Evolutionary conservation across 2,329 filamentous ascomycete species (phyloP).

Genomic region (Myrmaecium sp.): DNA sequence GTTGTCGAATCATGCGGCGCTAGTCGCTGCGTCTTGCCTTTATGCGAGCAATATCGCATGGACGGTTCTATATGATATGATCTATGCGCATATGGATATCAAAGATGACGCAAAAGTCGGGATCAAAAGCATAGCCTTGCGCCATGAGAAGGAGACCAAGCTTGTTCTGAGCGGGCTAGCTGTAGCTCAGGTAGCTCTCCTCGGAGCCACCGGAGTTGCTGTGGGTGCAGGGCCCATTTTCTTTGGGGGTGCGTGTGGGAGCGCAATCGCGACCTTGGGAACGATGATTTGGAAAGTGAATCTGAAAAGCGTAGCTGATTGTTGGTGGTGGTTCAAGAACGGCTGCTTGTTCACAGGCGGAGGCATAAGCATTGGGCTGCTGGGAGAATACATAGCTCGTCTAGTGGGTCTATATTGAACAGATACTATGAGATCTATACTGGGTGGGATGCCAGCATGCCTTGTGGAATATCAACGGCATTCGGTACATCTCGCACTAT

Average conservation of each 20-base stretch:
- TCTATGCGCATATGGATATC: conserved; percentile 86
- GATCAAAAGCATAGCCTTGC: conserved; percentile 75
- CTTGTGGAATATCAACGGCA: too few species aligned
- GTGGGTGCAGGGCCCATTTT: conserved; percentile 42
- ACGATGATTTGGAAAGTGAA: conserved; percentile 44
- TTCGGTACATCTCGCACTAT: too few species aligned
- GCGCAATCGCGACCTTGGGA: conserved; percentile 35
- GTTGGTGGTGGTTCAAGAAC: conserved; percentile 49
- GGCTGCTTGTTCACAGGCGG: conserved; percentile 46
- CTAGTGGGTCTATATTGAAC: conserved; percentile 3
- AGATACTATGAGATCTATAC: too few species aligned
- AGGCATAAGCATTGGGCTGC: conserved; percentile 37
- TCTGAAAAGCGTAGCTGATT: conserved; percentile 38
- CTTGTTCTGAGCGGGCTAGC: conserved; percentile 55
- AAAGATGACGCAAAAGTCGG: conserved; percentile 72
- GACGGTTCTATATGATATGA: conserved; percentile 84
- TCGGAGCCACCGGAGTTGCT: conserved; percentile 52
- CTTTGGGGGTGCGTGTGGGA: conserved; percentile 40
- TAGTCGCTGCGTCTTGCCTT: conserved; percentile 49
- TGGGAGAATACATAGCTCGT: conserved; percentile 32
- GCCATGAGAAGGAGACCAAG: conserved; percentile 64
- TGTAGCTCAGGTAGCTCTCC: conserved; percentile 47
- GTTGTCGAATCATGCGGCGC: conserved; percentile 43
- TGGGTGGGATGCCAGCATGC: too few species aligned
- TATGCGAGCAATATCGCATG: conserved; percentile 70